phyloP scores from a whole-genome alignment of 352 stramenopile genomes.

The Phytophthora parvispora region DNA sequence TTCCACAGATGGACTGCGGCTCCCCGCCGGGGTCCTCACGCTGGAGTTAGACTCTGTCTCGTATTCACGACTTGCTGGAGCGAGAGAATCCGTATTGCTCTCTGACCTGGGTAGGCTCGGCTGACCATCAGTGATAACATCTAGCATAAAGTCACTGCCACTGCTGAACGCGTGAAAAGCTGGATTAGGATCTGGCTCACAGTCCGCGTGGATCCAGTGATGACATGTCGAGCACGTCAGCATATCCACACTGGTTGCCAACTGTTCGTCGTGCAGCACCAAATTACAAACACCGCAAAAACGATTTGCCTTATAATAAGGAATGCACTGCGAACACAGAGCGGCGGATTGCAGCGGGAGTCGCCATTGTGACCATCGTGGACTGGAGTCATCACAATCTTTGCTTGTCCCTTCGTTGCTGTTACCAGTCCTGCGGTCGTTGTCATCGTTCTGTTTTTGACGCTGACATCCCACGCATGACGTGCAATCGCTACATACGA shows the following conservation, averaged over 20 bases:
- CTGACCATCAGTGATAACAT: conserved; percentile 48
- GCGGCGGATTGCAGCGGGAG: conserved; percentile 69
- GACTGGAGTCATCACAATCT: neutral
- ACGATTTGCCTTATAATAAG: conserved; percentile 70
- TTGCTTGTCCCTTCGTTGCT: neutral
- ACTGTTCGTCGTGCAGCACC: conserved; percentile 52
- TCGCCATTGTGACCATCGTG: conserved; percentile 78
- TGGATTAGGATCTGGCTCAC: conserved; percentile 77
- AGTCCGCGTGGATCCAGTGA: conserved; percentile 86
- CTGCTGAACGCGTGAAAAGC: conserved; percentile 52
- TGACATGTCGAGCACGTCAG: conserved; percentile 81
- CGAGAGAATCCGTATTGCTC: neutral
- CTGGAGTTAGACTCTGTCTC: conserved; percentile 22
- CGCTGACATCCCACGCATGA: conserved; percentile 69
- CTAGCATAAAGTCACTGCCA: conserved; percentile 59
- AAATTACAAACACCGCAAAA: conserved; percentile 81
- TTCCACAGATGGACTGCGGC: conserved; percentile 34
- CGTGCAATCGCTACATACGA: conserved; percentile 74
- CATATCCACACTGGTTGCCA: conserved; percentile 60
- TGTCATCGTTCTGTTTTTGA: conserved; percentile 5
- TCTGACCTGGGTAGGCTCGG: neutral
- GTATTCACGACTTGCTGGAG: conserved; percentile 8
- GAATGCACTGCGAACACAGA: conserved; percentile 73
- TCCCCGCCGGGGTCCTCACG: conserved; percentile 23
- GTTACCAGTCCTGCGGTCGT: neutral